Base-by-base conservation (phyloP, 1,139 yeast genomes). In the Geotrichum cucujoidarum region DNA sequence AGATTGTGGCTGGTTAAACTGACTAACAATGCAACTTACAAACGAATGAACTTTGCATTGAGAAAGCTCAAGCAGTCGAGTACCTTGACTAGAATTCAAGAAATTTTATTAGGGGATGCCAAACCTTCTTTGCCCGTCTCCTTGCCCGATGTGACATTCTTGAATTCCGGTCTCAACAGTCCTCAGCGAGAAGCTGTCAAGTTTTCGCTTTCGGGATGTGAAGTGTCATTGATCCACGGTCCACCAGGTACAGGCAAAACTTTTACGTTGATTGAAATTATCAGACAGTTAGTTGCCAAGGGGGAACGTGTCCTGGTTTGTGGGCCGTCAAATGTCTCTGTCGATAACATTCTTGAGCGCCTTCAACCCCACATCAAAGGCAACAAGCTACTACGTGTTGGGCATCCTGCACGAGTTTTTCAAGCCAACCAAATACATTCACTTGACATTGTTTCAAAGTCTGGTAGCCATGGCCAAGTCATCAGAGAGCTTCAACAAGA, bases 301-400 rank as follows among this genome's bases (percentile, higher is more conserved):
- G 80, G 81, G 7, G 81, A 84, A 56, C 71, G 92, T 45, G 82
- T 92, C 0, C 70, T 92, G 36, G 94, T 92, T 0, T 90, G 97
- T 68, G 97, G 97, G 0, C 95, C 97, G 0, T 90, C 97, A 0
- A 92, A 92, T 62, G 83, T 89, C n/a, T 81, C 97, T 0, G 96
- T 89, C 0, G 97, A 92, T 64, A 92, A 95, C 0, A 85, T 92
- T 27, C 67, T 89, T 44, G 97, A 90, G 62, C 71, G 97, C 52
- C 66, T 90, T 22, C 74, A 81, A n/a, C 65, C 67, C 13, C 68
- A 66, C 4, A 58, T 75, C 22, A 75, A 78, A 1, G 80, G 76
- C 7, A 74, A 73, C 44, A 66, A 79, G 52, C 67, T 92, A 24
- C 71, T 92, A 4, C 73, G 98, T 61, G 75, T 92, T 36, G 98